phyloP scores from a whole-genome alignment of 1,284 basidiomycete species.

The Schizopora paradoxa region DNA sequence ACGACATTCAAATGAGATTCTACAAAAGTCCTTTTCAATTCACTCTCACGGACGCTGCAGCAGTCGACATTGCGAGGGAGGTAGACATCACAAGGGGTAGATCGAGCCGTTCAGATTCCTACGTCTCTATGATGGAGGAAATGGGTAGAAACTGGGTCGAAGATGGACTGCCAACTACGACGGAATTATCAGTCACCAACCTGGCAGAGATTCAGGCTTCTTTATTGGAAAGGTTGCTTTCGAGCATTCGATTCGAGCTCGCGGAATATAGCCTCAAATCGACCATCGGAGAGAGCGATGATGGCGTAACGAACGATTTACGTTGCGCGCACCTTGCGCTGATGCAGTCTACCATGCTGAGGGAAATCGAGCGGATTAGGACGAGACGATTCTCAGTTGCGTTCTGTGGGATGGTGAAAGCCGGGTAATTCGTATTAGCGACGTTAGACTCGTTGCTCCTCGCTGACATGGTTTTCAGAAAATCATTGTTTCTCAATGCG shows the following conservation, averaged over 20 bases:
- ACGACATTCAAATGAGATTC: neutral
- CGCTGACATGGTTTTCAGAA: neutral
- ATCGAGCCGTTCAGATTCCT: too few species aligned
- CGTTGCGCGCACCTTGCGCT: neutral
- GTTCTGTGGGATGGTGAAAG: neutral
- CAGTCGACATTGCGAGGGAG: neutral
- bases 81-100: too few species aligned
- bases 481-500: neutral
- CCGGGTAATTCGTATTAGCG: neutral
- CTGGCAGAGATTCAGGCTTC: neutral
- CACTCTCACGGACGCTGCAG: neutral
- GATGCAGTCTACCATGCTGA: neutral
- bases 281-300: too few species aligned
- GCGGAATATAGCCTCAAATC: neutral
- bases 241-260: neutral
- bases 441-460: neutral
- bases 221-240: neutral
- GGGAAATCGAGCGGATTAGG: neutral
- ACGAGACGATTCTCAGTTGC: neutral
- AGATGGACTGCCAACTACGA: neutral
- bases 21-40: neutral
- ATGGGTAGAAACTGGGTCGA: too few species aligned
- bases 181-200: neutral
- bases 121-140: too few species aligned
- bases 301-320: neutral